Evolutionary conservation across 371 early-diverging fungal genomes (phyloP), one percentile per base, ranked within the genome.

Genomic region (Haplosporangium sp.): DNA sequence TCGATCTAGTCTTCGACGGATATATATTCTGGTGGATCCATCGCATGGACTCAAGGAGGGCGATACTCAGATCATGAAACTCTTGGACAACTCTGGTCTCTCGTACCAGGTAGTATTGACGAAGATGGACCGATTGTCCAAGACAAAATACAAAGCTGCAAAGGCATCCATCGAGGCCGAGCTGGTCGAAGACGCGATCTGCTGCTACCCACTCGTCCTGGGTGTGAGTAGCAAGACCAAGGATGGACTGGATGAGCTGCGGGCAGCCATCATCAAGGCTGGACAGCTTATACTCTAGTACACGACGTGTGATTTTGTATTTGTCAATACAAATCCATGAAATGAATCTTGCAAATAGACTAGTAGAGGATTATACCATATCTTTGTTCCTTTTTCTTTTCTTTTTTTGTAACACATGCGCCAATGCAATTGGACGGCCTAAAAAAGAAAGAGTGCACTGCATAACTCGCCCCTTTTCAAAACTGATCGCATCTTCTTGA

Each of bases 11-110:
- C 73, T 93, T 47, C 83, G 83, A 46, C 82, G 91, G 23, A 83
- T 91, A 40, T 93, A 89, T 74, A 73, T 93, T 51, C 68, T 93
- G 38, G 62, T 93, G 5, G 93, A 93, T 64, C 87, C 91, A 20
- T 86, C 86, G 1, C 90, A 91, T 11, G 93, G 92, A 7, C 76
- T 91, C 51, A 93, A 93, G 59, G 81, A 86, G 0, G 88, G 89
- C 1, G 93, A 93, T 52, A 56, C 64, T 46, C 83, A 86, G 60
- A 80, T 92, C 38, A 84, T 93, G 77, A 83, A 85, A 55, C 67
- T 89, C 14, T 69, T 89, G 29, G 91, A 92, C 60, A 50, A 82
- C 45, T 83, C 84, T n/a, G 86, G 85, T 6, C 51, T 88, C 2
- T 84, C 89, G 0, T 90, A 86, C 43, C 91, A 91, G 64, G 81